A percentile compares a stretch with the other conserved stretches of the same genome.
Conservation (phyloP, 140 eudicot species). For the Senecio squalidus region DNA sequence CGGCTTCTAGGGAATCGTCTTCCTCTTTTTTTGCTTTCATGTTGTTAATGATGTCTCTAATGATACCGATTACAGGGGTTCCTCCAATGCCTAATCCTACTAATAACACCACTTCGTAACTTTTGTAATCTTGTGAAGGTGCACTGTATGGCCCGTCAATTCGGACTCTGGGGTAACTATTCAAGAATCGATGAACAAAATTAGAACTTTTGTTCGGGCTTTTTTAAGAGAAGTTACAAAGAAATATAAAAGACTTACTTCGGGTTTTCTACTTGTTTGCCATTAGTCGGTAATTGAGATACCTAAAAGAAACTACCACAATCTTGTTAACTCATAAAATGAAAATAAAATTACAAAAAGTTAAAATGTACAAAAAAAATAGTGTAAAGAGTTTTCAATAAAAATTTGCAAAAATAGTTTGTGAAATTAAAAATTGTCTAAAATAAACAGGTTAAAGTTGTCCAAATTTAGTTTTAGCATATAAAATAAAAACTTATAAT, state of each 20-base stretch:
- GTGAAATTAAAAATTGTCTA: no score
- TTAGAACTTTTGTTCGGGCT: neutral
- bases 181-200: neutral
- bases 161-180: constrained; percentile 29
- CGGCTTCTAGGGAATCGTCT: constrained; percentile 33
- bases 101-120: constrained; percentile 53
- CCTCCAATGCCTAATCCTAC: constrained; percentile 78
- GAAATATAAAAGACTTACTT: constrained; percentile 37
- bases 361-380: no score
- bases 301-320: constrained; percentile 31
- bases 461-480: no score
- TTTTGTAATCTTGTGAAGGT: constrained; percentile 63
- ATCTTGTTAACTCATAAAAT: neutral
- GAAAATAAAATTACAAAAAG: no score
- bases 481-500: no score
- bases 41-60: constrained; percentile 77
- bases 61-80: constrained; percentile 75
- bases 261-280: constrained; percentile 62
- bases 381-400: no score
- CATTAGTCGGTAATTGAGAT: constrained; percentile 60
- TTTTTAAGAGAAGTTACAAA: neutral
- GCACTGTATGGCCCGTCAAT: constrained; percentile 73
- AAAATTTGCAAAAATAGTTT: no score
- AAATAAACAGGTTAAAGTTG: no score
- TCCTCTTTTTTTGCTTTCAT: constrained; percentile 44